Conservation (phyloP, 2,329 filamentous ascomycete genomes). For the Aspergillus alliaceus region DNA sequence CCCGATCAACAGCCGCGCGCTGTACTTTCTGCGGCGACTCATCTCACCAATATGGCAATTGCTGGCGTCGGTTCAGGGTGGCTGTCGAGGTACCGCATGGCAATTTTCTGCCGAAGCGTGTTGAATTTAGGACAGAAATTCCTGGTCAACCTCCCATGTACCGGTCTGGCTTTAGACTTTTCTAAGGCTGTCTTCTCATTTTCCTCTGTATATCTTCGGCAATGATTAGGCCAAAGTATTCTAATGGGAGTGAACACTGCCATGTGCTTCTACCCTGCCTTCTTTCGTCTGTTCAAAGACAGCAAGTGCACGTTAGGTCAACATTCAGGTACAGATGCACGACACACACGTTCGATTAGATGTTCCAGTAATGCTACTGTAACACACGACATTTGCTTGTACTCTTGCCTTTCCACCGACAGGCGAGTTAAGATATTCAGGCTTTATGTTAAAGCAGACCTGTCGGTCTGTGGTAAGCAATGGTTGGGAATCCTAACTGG, state of each 20-base stretch:
- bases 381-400: not conserved
- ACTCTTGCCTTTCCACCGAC: not conserved
- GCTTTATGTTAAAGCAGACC: constrained; percentile 16
- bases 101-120: constrained; percentile 22
- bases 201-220: not conserved
- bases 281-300: not conserved
- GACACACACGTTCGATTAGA: not conserved
- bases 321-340: not conserved
- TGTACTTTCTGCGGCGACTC: constrained; percentile 26
- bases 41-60: constrained; percentile 21
- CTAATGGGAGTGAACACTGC: too few relatives aligned
- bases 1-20: constrained; percentile 4
- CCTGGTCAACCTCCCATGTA: constrained; percentile 25
- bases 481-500: constrained; percentile 30
- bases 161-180: constrained; percentile 23
- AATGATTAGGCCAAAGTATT: not conserved
- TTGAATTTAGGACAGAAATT: constrained; percentile 21
- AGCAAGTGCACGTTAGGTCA: not conserved
- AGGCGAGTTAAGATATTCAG: not conserved
- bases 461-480: constrained; percentile 29
- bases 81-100: constrained; percentile 24
- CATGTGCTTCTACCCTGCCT: not conserved
- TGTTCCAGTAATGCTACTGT: not conserved
- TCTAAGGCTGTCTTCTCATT: constrained; percentile 7
- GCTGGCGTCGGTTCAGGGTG: constrained; percentile 25